Evolutionary conservation across 257 asterid species (phyloP), one percentile per base, ranked within the genome.

Genomic region (Hygrophila difformis): DNA sequence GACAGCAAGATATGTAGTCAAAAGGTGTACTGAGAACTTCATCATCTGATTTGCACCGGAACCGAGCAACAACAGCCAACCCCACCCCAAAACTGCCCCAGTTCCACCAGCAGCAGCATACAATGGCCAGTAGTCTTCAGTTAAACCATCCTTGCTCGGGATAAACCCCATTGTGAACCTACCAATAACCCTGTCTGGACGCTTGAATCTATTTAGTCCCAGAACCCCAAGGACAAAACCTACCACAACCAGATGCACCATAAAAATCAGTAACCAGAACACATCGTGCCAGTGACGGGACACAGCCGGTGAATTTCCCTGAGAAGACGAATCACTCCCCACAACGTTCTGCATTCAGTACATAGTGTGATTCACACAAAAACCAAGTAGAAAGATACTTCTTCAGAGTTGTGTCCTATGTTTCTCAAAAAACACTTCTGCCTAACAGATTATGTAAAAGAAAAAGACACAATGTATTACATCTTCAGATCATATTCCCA

Each of bases 1-100:
- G 51, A 85, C 94, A 39, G 98, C 98, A 64, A 89, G 94, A 74
- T 86, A 89, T 18, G 98, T 85, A 41, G 98, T 82, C 77, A 89
- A 70, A 39, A 85, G 56, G 55, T 91, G 98, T 55, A 91, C 94
- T 0, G 94, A 74, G 50, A 91, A 64, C 66, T 91, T 91, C 94
- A 91, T 77, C 71, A 91, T 77, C 62, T 68, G 83, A 67, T 56
- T 76, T 16, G 81, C 93, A 20, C 67, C 72, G 34, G 94, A 79
- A 59, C 94, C 93, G 11, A 89, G 87, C 24, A 89, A 63, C 52
- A 87, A 62, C 75, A 85, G 64, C 98, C 98, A 91, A 60, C 68
- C 55, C 83, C 94, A 89, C 16, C 94, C 98, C 46, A 85, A 65
- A 58, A 72, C 37, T 6, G 88, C 74, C 41, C 88, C 98, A 44